These are phyloP conservation scores for Phytophthora hybrid DNA, from an alignment of 352 stramenopile genomes.

Conservation along the genomic window DNA sequence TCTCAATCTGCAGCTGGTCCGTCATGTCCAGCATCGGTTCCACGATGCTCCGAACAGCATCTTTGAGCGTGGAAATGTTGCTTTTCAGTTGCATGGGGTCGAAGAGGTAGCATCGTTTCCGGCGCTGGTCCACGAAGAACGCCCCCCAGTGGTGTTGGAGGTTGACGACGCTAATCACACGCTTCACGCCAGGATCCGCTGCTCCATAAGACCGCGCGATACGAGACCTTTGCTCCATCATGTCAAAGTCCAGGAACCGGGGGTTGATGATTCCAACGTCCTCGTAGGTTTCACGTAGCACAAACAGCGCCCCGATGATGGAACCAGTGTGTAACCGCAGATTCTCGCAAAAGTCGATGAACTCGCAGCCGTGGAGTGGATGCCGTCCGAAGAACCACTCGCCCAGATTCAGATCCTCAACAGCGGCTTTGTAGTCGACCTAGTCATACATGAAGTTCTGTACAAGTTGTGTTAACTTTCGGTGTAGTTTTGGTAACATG, in stretches of 20 bases:
- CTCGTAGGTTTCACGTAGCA: conserved; percentile 3
- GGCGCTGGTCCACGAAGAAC: neutral
- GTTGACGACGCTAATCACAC: conserved; percentile 15
- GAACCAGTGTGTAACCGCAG: conserved; percentile 10
- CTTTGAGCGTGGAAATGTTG: neutral
- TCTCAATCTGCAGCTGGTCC: neutral
- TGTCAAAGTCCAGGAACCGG: conserved; percentile 11
- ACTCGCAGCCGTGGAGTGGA: conserved; percentile 10
- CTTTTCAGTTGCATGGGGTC: neutral
- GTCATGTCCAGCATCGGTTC: conserved; percentile 2
- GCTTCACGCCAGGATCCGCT: neutral
- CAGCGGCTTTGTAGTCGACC: conserved; percentile 4
- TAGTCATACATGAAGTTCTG: neutral
- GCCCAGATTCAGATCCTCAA: conserved; percentile 6
- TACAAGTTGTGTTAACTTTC: conserved; percentile 6
- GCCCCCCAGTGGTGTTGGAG: conserved; percentile 8
- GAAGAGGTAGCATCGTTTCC: neutral
- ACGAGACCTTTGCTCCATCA: conserved; percentile 2
- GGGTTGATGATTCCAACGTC: conserved; percentile 11
- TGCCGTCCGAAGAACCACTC: conserved; percentile 2
- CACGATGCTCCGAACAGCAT: neutral
- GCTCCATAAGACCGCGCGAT: neutral
- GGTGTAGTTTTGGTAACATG: neutral
- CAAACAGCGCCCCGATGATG: conserved; percentile 12
- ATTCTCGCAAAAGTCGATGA: conserved; percentile 18